These are phyloP conservation scores for Fusarium globosum DNA, from an alignment of 2,329 filamentous ascomycete species.

Conservation along the genomic window DNA sequence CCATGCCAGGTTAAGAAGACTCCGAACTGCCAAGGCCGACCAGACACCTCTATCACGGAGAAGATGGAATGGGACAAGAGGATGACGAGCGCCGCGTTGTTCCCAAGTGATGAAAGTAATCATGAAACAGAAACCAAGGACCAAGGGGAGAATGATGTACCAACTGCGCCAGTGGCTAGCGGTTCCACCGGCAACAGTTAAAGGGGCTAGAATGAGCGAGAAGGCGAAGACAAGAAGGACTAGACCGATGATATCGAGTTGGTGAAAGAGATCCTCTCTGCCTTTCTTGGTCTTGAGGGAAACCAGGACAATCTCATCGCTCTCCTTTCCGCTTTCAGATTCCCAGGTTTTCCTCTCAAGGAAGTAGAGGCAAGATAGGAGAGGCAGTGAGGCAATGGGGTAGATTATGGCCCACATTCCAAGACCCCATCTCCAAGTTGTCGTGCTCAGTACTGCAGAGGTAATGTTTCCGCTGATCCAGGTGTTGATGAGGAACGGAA, in stretches of 20 bases:
- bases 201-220: constrained; percentile 59
- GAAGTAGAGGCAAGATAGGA: constrained; percentile 57
- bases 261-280: constrained; percentile 62
- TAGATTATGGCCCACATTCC: constrained; percentile 74
- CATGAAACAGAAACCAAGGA: constrained; percentile 61
- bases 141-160: constrained; percentile 62
- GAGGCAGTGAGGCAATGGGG: constrained; percentile 64
- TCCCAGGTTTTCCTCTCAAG: constrained; percentile 45
- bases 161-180: constrained; percentile 61
- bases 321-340: constrained; percentile 12
- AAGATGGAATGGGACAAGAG: constrained; percentile 68
- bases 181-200: constrained; percentile 66
- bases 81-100: constrained; percentile 56
- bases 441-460: constrained; percentile 58
- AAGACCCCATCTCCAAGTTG: constrained; percentile 71
- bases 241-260: constrained; percentile 65
- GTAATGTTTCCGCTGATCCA: constrained; percentile 72
- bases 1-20: constrained; percentile 64
- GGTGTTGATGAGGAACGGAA: constrained; percentile 70
- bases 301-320: neutral
- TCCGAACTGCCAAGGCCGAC: constrained; percentile 66
- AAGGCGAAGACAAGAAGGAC: constrained; percentile 58
- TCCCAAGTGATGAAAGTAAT: constrained; percentile 67
- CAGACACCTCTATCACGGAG: constrained; percentile 70
- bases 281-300: constrained; percentile 46